Evolutionary conservation across 176 grass and related monocot genomes (phyloP).

Genomic region (Avena eriantha): DNA sequence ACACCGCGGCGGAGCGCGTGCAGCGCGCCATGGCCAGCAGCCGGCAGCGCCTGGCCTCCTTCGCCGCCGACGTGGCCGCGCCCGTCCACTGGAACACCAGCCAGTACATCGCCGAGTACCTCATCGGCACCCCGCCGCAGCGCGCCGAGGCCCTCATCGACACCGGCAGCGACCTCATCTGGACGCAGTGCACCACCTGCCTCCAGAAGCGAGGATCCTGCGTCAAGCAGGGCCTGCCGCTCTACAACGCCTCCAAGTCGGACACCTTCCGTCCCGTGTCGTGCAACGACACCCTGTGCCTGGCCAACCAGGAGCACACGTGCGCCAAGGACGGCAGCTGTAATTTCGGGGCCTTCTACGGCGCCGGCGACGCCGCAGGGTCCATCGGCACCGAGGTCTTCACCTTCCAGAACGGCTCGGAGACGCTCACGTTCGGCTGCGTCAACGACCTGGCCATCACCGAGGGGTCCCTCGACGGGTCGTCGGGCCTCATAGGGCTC

Average conservation of each 20-base stretch:
- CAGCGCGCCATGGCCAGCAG: background rate
- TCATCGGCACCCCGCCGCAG: background rate
- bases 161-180: slow-evolving; percentile 81
- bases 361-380: background rate
- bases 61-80: slow-evolving; percentile 23
- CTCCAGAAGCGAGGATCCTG: background rate
- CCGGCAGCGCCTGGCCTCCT: background rate
- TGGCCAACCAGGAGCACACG: background rate
- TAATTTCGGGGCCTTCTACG: background rate
- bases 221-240: slow-evolving; percentile 29
- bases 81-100: slow-evolving; percentile 23
- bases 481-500: slow-evolving; percentile 42
- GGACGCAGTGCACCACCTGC: slow-evolving; percentile 68
- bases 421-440: background rate
- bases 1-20: background rate
- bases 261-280: background rate
- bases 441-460: background rate
- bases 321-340: slow-evolving; percentile 1
- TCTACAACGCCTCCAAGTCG: slow-evolving; percentile 25
- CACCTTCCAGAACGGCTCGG: slow-evolving; percentile 10
- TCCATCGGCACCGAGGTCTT: slow-evolving; percentile 16
- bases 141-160: slow-evolving; percentile 40
- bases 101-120: background rate
- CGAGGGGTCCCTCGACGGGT: background rate
- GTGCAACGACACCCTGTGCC: background rate